A percentile compares a stretch with the other conserved stretches of the same genome.
phyloP scores from a whole-genome alignment of 2,329 filamentous ascomycete genomes.

The Colletotrichum sp. region DNA sequence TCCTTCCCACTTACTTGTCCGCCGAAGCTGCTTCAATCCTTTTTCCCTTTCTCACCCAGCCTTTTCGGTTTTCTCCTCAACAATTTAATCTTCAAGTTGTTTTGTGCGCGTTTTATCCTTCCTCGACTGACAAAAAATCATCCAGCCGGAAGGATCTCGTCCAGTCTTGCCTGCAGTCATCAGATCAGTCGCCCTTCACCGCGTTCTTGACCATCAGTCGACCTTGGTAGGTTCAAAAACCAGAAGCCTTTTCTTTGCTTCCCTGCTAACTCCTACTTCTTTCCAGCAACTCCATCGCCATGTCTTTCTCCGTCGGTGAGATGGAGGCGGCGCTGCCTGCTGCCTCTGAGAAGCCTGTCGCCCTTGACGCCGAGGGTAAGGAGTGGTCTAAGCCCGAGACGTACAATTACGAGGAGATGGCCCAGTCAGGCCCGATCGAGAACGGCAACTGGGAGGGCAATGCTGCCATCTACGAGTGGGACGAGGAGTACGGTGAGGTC shows the following conservation, averaged over 20 bases:
- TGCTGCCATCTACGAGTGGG: conserved; percentile 80
- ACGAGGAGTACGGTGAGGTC: conserved; percentile 84
- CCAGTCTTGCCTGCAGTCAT: not conserved
- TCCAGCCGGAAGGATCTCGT: not conserved
- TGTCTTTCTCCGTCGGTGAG: conserved; percentile 16
- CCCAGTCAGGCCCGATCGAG: conserved; percentile 19
- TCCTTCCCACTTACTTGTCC: not conserved
- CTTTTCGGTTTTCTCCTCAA: not conserved
- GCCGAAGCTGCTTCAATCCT: not conserved
- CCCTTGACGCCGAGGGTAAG: conserved; percentile 13
- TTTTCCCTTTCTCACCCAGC: not conserved
- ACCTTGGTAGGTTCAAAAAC: not conserved
- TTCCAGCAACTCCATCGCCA: not conserved
- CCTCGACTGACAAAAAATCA: not conserved
- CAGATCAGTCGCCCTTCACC: not conserved
- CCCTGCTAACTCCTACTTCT: not conserved
- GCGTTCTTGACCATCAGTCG: not conserved
- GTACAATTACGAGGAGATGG: conserved; percentile 52
- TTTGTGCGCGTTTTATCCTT: not conserved
- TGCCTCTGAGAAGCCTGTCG: conserved; percentile 29
- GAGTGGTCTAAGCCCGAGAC: conserved; percentile 53
- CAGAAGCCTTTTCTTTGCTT: not conserved
- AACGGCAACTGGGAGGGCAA: conserved; percentile 52
- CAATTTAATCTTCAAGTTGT: not conserved
- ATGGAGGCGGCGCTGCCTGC: conserved; percentile 36